Evolutionary conservation across 331 rosid genomes (phyloP).

Genomic region (Acacia concinna): DNA sequence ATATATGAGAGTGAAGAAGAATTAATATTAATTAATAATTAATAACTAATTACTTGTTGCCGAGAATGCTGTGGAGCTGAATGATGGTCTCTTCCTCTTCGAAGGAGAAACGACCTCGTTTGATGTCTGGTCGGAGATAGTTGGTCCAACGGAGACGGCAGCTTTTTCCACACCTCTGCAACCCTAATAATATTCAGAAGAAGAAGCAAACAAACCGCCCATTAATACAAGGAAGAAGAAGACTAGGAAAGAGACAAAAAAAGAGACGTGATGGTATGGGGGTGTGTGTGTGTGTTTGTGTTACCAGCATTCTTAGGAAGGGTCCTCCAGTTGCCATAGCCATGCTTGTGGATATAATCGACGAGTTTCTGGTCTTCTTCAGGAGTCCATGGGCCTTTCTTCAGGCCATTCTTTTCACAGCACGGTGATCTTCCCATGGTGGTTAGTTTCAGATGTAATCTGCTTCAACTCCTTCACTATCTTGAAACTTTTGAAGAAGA

Average conservation of each 20-base stretch:
- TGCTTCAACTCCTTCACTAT: neutral
- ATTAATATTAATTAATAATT: no score
- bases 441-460: neutral
- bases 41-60: constrained; percentile 60
- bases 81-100: constrained; percentile 95
- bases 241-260: neutral
- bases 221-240: neutral
- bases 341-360: constrained; percentile 80
- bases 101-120: constrained; percentile 83
- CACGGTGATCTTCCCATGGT: constrained; percentile 94
- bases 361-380: constrained; percentile 85
- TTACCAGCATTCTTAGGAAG: constrained; percentile 99
- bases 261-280: neutral
- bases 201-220: neutral
- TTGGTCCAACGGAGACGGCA: constrained; percentile 98
- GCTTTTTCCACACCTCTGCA: constrained; percentile 96
- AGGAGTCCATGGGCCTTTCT: constrained; percentile 95
- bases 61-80: constrained; percentile 84
- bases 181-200: constrained; percentile 36
- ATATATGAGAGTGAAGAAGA: no score
- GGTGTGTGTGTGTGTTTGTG: neutral
- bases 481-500: neutral
- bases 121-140: constrained; percentile 93
- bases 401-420: constrained; percentile 86
- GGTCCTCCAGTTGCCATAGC: constrained; percentile 95